Conservation (phyloP, 768 basidiomycete genomes). For the Naganishia friedmannii region DNA sequence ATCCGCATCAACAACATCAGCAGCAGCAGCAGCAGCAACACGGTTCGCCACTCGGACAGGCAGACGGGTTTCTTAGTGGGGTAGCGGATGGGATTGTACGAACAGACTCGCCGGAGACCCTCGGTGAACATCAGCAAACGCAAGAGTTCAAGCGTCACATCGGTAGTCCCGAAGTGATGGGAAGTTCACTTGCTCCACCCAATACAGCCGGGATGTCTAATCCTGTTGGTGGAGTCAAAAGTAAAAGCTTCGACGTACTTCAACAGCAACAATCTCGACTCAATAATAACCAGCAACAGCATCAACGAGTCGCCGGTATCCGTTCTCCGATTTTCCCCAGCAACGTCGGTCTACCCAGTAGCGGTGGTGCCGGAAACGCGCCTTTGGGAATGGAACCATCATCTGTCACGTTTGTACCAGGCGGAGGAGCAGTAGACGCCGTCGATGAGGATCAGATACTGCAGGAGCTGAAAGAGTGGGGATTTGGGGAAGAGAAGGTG, state of each 20-base stretch:
- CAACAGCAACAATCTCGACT: neutral
- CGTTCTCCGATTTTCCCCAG: slow-evolving; percentile 56
- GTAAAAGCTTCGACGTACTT: neutral
- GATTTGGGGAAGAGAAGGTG: slow-evolving; percentile 87
- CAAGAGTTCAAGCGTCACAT: neutral
- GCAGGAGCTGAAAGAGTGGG: slow-evolving; percentile 67
- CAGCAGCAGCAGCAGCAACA: neutral
- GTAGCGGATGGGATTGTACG: neutral
- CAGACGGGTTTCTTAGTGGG: neutral
- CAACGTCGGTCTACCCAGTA: slow-evolving; percentile 55
- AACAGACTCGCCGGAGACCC: slow-evolving; percentile 4
- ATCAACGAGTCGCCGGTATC: slow-evolving; percentile 20
- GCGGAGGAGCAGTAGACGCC: neutral
- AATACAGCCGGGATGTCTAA: neutral
- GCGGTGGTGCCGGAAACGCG: neutral
- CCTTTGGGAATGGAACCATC: slow-evolving; percentile 4
- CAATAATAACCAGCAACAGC: slow-evolving; percentile 12
- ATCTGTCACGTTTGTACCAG: neutral
- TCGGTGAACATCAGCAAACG: neutral
- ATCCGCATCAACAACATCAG: slow-evolving; percentile 7
- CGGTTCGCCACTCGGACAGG: neutral
- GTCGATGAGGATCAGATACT: slow-evolving; percentile 46
- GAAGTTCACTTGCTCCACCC: neutral
- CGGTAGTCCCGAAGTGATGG: neutral
- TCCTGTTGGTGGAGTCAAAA: neutral